These are phyloP conservation scores for Candida incommunis DNA, from an alignment of 805 yeast species.

Conservation along the genomic window DNA sequence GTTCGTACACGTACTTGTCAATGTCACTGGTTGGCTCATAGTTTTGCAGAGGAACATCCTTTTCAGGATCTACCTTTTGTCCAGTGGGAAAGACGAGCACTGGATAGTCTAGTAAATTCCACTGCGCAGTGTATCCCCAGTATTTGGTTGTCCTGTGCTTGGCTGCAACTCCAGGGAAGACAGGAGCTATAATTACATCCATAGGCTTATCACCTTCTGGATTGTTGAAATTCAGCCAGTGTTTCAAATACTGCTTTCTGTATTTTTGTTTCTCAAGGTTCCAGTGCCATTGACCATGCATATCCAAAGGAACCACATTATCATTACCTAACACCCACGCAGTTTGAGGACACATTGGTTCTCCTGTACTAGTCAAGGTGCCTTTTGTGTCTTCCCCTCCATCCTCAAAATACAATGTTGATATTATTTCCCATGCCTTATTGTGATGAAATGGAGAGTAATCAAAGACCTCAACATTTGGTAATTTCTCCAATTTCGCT, in stretches of 20 bases:
- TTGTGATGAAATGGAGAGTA: conserved; percentile 13
- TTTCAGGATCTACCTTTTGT: conserved; percentile 1
- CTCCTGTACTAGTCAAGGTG: conserved; percentile 46
- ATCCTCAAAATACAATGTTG: conserved; percentile 42
- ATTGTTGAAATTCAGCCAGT: conserved; percentile 48
- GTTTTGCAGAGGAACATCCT: background rate
- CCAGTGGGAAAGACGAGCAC: conserved; percentile 25
- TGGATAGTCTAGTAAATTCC: conserved; percentile 61
- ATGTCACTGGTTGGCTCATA: background rate
- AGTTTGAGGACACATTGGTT: conserved; percentile 51
- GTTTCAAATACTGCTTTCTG: conserved; percentile 42
- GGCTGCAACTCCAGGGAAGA: conserved; percentile 61
- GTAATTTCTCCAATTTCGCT: conserved; percentile 10
- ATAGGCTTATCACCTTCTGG: background rate
- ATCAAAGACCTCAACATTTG: conserved; percentile 15
- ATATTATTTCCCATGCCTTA: conserved; percentile 17
- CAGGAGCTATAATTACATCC: background rate
- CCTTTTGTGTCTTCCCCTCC: conserved; percentile 47
- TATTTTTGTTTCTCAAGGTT: conserved; percentile 42
- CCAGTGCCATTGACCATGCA: conserved; percentile 28
- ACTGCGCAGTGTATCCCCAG: conserved; percentile 72
- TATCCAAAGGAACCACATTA: conserved; percentile 9
- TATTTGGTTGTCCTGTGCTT: conserved; percentile 46
- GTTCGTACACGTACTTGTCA: background rate
- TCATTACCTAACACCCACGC: conserved; percentile 36